These are phyloP conservation scores for Coemansia sp. DNA, from an alignment of 192 early-diverging fungal species.

Conservation along the genomic window DNA sequence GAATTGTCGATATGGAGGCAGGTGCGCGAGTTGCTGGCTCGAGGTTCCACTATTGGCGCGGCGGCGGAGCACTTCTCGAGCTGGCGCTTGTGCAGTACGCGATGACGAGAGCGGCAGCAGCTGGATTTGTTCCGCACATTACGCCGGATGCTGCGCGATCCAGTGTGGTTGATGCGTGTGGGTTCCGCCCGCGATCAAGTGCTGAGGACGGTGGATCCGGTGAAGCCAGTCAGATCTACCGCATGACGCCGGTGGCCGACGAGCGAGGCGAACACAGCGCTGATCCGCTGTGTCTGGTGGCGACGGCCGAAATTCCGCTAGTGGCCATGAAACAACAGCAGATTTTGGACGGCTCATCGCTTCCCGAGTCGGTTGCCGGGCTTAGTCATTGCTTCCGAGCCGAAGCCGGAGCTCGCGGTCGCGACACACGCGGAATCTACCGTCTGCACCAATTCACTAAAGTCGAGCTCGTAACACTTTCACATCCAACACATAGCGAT, in stretches of 20 bases:
- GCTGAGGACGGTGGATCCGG: conserved; percentile 14
- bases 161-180: conserved; percentile 80
- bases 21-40: conserved; percentile 78
- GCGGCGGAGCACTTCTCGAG: conserved; percentile 87
- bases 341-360: conserved; percentile 56
- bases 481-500: conserved; percentile 64
- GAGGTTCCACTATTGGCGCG: conserved; percentile 85
- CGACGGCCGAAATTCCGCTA: conserved; percentile 90
- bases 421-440: conserved; percentile 85
- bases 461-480: conserved; percentile 84
- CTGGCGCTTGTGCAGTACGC: conserved; percentile 86
- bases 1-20: conserved; percentile 79
- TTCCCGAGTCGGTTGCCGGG: conserved; percentile 76
- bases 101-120: conserved; percentile 65
- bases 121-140: conserved; percentile 76
- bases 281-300: conserved; percentile 71
- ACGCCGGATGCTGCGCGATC: conserved; percentile 82
- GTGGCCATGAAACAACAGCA: conserved; percentile 79
- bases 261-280: conserved; percentile 11
- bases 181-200: conserved; percentile 76
- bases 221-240: conserved; percentile 86
- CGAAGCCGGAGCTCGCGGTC: conserved; percentile 82
- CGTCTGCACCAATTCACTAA: conserved; percentile 95
- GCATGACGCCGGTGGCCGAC: conserved; percentile 56
- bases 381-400: conserved; percentile 88